Conservation (phyloP, 129 eudicot species). For the Flaveria robusta region DNA sequence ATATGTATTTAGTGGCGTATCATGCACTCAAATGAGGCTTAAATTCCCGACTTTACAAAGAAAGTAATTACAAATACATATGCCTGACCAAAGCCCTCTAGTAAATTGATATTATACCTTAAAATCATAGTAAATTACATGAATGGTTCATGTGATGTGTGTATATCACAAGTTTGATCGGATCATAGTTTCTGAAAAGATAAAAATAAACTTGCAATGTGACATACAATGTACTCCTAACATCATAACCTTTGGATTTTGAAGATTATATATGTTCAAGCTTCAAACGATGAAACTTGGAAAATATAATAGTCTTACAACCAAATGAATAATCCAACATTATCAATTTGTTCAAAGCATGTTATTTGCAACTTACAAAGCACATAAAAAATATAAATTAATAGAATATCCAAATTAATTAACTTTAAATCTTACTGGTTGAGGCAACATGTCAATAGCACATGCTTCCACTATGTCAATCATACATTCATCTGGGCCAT, state of each 20-base stretch:
- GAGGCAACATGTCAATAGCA: conserved; percentile 64
- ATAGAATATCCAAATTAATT: background rate
- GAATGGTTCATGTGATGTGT: background rate
- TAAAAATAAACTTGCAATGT: background rate
- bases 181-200: background rate
- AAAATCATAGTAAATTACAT: background rate
- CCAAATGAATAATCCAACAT: background rate
- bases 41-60: background rate
- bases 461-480: conserved; percentile 79
- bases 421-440: conserved; percentile 41
- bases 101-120: background rate
- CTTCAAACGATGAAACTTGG: background rate
- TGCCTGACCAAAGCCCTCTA: background rate
- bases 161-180: background rate
- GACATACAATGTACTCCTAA: background rate
- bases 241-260: background rate
- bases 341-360: background rate
- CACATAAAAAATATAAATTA: background rate
- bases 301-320: background rate
- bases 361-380: background rate
- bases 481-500: conserved; percentile 76
- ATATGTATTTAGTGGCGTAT: background rate
- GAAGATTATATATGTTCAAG: background rate
- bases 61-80: background rate
- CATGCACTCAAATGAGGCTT: background rate